phyloP scores from a whole-genome alignment of 108 stramenopile species.

The Nitzschia sp. region DNA sequence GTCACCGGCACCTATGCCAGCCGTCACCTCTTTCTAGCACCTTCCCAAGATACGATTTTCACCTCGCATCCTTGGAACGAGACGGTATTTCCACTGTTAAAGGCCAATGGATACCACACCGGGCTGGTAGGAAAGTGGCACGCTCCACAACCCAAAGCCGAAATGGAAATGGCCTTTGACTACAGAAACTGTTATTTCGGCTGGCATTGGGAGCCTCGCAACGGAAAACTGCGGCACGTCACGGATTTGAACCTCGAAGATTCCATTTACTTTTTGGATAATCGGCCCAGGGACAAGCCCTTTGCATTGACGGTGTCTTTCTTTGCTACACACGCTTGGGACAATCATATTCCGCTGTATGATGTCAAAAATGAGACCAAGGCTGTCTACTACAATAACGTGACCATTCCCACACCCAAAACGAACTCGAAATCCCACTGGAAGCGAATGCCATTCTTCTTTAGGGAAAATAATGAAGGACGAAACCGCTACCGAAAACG shows the following conservation, averaged over 20 bases:
- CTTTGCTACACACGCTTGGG: conserved; percentile 68
- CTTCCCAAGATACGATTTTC: conserved; percentile 20
- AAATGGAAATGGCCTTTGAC: conserved; percentile 39
- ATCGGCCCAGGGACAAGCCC: conserved; percentile 44
- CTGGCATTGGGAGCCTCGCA: conserved; percentile 30
- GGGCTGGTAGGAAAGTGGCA: conserved; percentile 82
- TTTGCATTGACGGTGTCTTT: conserved; percentile 81
- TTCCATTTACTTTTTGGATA: conserved; percentile 58
- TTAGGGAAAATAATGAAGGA: conserved; percentile 60
- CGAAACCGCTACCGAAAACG: conserved; percentile 63
- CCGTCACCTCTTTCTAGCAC: conserved; percentile 40
- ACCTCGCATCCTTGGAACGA: conserved; percentile 53
- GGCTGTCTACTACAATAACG: conserved; percentile 57
- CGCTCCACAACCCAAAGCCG: conserved; percentile 2
- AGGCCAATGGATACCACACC: conserved; percentile 64
- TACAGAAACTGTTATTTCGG: conserved; percentile 41
- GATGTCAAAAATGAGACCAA: conserved; percentile 62
- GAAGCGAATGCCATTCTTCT: conserved; percentile 38
- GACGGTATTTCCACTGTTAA: conserved; percentile 65
- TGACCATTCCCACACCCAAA: conserved; percentile 54
- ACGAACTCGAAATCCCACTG: conserved; percentile 43
- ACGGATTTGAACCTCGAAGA: conserved; percentile 72
- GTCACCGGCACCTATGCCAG: conserved; percentile 67
- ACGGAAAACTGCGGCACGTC: conserved; percentile 33
- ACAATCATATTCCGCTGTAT: conserved; percentile 17